Evolutionary conservation across 768 basidiomycete species (phyloP).

Genomic region (Lactarius vividus): DNA sequence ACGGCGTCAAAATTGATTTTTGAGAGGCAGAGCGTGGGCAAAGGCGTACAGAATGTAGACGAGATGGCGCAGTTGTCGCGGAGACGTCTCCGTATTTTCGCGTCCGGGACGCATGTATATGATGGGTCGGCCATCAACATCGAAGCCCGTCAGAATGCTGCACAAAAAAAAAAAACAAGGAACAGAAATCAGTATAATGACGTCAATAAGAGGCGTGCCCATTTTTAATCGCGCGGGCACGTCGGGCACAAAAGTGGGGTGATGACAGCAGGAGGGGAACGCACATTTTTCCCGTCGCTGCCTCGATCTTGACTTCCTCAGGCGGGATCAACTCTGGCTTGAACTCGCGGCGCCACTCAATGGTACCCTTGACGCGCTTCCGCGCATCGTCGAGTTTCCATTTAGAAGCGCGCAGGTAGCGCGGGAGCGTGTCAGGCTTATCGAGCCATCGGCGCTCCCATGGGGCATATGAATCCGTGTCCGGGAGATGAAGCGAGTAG

Average conservation of each 20-base stretch:
- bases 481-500: conserved; percentile 56
- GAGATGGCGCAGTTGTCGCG: conserved; percentile 79
- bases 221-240: background rate
- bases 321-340: conserved; percentile 83
- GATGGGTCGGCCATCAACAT: conserved; percentile 82
- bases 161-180: background rate
- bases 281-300: conserved; percentile 86
- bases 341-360: conserved; percentile 84
- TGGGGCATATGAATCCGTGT: conserved; percentile 64
- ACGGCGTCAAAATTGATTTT: background rate
- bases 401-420: conserved; percentile 85
- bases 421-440: conserved; percentile 61
- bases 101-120: conserved; percentile 86
- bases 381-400: conserved; percentile 78
- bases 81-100: conserved; percentile 77
- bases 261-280: conserved; percentile 28
- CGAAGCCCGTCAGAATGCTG: conserved; percentile 82
- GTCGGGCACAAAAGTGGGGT: conserved; percentile 6
- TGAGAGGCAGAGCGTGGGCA: background rate
- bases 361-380: conserved; percentile 69
- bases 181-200: background rate
- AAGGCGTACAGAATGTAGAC: conserved; percentile 77
- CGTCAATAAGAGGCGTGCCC: background rate
- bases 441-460: conserved; percentile 81
- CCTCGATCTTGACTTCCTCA: conserved; percentile 75